Base-by-base conservation (phyloP, 1,284 basidiomycete genomes). In the Lentinula novae-zelandiae region DNA sequence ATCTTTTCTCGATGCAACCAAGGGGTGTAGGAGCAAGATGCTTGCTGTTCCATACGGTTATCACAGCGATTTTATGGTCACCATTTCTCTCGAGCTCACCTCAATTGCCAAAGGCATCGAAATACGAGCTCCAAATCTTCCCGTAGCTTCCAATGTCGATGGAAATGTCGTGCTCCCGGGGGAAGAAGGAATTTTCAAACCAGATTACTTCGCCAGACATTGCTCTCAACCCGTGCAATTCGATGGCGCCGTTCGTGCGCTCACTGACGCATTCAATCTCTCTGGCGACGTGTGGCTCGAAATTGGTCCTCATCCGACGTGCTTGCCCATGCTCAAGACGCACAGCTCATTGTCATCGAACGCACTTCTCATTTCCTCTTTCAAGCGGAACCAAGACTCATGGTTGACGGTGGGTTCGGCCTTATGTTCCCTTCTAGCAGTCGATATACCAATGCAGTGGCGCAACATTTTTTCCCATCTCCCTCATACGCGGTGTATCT, bases 221-320 rank as follows among this genome's bases (percentile, higher is more conserved):
- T 87, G 84, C 65, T 72, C 72, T 1, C 75, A 82, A 58, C 83
- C 86, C n/a, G 86, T 88, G 20, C 75, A 73, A 17, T 89, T 91
- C 63, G 73, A 78, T 5, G 72, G 76, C 40, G 82, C 82, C 12
- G 69, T 89, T 2, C 69, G 68, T 13, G 70, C 76, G 1, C 73
- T 85, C 6, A 42, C 76, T 3, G 60, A 71, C 3, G 63, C 62
- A 12, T 42, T 71, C 5, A 72, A 70, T 17, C 65, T 74, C 38
- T 55, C 67, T 31, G 62, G 79, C 13, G 73, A 75, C n/a, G 75
- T 75, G 0, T 89, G 83, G 82, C 76, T 90, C 6, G 88, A 90
- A 68, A 76, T 89, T 44, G 84, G 88, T 4, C 85, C 87, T 9
- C 84, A 87, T 65, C 72, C 82, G 0, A 78, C 78, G 3, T 79